These are phyloP conservation scores for Lachancea quebecensis DNA, from an alignment of 805 yeast species.

Conservation along the genomic window DNA sequence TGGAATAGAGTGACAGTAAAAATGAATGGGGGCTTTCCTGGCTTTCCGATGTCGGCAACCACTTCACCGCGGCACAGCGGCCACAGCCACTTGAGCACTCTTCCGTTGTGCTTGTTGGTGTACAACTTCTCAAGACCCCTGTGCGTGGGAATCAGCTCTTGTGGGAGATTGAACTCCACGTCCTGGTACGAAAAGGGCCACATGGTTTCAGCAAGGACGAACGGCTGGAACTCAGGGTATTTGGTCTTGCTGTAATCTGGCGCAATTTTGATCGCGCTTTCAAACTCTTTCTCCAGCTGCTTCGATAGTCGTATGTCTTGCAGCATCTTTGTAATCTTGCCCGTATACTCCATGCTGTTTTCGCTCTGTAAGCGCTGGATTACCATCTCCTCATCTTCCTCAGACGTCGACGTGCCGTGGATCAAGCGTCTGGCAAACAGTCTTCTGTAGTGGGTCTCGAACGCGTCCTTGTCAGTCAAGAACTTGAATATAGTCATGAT, in stretches of 20 bases:
- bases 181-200: constrained; percentile 61
- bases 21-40: constrained; percentile 72
- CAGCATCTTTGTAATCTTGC: constrained; percentile 92
- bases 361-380: constrained; percentile 82
- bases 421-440: constrained; percentile 83
- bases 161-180: constrained; percentile 54
- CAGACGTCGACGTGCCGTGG: constrained; percentile 77
- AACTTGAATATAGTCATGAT: constrained; percentile 82
- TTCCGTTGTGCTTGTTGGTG: constrained; percentile 69
- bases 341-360: constrained; percentile 87
- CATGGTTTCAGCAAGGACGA: constrained; percentile 78
- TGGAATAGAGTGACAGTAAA: constrained; percentile 83
- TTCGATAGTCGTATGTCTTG: constrained; percentile 83
- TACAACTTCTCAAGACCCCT: constrained; percentile 65
- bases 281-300: constrained; percentile 50
- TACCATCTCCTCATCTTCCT: constrained; percentile 71
- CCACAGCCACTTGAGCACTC: constrained; percentile 95
- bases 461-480: constrained; percentile 89
- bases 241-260: constrained; percentile 27
- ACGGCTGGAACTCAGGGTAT: constrained; percentile 56
- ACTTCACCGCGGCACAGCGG: constrained; percentile 87
- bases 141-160: constrained; percentile 55
- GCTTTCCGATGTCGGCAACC: constrained; percentile 74
- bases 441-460: constrained; percentile 88
- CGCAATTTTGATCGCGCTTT: constrained; percentile 25